Evolutionary conservation across 192 early-diverging fungal species (phyloP).

Genomic region (Linnemannia elongata): DNA sequence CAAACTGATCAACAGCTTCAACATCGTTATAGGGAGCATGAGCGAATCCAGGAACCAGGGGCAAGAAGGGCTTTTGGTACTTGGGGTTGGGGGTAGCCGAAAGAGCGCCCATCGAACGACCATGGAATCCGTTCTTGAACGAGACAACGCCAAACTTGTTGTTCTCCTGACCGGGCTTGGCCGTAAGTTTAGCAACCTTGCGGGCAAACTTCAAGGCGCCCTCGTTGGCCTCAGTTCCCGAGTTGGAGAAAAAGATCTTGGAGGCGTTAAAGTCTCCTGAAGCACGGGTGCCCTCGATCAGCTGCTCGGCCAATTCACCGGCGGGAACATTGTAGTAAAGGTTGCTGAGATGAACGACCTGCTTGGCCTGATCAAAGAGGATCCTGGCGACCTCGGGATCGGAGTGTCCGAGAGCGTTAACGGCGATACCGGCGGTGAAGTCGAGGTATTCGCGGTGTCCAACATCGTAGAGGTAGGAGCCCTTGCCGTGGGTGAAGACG

Average conservation of each 20-base stretch:
- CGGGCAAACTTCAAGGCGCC: constrained; percentile 97
- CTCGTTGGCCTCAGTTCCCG: constrained; percentile 98
- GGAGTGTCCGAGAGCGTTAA: constrained; percentile 92
- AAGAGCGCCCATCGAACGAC: constrained; percentile 94
- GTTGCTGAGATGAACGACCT: constrained; percentile 91
- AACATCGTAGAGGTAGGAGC: constrained; percentile 84
- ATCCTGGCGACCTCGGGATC: constrained; percentile 80
- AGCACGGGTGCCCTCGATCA: constrained; percentile 75
- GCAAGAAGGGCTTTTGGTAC: constrained; percentile 95
- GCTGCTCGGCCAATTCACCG: constrained; percentile 78
- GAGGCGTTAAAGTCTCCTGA: constrained; percentile 61
- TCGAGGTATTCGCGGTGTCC: constrained; percentile 87
- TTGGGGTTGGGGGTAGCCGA: constrained; percentile 95
- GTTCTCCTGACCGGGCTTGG: constrained; percentile 61
- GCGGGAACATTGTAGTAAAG: constrained; percentile 94
- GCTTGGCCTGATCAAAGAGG: constrained; percentile 85
- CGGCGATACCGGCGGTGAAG: constrained; percentile 95
- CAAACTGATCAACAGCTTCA: constrained; percentile 66
- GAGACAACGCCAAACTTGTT: constrained; percentile 84
- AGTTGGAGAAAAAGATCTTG: constrained; percentile 96
- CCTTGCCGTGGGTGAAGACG: constrained; percentile 87
- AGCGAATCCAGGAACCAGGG: constrained; percentile 89
- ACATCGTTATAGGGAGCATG: constrained; percentile 83
- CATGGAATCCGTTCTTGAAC: constrained; percentile 96
- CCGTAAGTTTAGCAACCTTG: constrained; percentile 81